phyloP scores from a whole-genome alignment of 2,329 filamentous ascomycete species.

The Periconia sp. region DNA sequence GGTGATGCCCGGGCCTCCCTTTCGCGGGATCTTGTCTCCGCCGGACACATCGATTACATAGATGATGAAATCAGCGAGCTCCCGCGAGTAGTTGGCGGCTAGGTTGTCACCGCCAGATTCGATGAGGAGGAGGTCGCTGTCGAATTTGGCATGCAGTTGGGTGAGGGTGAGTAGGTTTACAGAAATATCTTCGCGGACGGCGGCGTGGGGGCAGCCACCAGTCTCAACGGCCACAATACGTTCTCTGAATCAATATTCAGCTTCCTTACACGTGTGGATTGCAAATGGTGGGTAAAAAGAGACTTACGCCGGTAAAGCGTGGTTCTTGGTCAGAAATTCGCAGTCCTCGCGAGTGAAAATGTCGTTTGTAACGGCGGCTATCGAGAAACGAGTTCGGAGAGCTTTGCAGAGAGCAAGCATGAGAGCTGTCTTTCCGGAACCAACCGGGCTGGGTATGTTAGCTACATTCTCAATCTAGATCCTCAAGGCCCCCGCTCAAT shows the following conservation, averaged over 20 bases:
- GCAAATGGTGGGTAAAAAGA: background rate
- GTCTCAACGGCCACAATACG: conserved; percentile 97
- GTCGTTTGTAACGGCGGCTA: conserved; percentile 97
- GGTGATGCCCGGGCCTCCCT: conserved; percentile 96
- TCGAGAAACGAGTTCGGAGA: conserved; percentile 79
- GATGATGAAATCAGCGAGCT: conserved; percentile 96
- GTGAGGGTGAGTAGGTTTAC: conserved; percentile 93
- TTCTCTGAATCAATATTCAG: conserved; percentile 33
- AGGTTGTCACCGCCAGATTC: conserved; percentile 96
- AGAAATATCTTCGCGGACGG: conserved; percentile 95
- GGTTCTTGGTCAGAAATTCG: conserved; percentile 90
- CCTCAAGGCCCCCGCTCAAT: too few species aligned
- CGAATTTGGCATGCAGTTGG: conserved; percentile 81
- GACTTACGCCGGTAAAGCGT: conserved; percentile 72
- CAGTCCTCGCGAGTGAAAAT: conserved; percentile 98
- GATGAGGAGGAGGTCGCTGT: conserved; percentile 85
- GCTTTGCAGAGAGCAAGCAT: conserved; percentile 92
- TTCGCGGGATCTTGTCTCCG: conserved; percentile 94
- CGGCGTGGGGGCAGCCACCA: conserved; percentile 94
- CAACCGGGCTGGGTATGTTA: conserved; percentile 72
- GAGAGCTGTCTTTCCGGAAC: conserved; percentile 94
- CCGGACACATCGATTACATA: conserved; percentile 98
- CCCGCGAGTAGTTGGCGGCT: conserved; percentile 93
- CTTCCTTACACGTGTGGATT: too few species aligned
- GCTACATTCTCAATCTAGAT: too few species aligned